Conservation (phyloP, 768 basidiomycete species). For the Galerina marginata region DNA sequence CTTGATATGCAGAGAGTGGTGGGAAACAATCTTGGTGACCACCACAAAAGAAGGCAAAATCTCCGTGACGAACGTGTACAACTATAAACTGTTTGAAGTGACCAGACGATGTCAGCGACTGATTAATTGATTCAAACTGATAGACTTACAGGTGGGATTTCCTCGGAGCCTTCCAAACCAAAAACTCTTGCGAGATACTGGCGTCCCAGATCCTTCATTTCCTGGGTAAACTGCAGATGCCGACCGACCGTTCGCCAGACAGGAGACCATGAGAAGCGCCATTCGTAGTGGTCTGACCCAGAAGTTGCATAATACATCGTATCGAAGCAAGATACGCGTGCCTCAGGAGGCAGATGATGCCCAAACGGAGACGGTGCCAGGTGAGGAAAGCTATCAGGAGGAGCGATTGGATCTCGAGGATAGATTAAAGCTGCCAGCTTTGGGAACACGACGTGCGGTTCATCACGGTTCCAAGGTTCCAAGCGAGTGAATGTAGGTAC, state of each 20-base stretch:
- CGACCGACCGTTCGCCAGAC: conserved; percentile 47
- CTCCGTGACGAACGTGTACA: conserved; percentile 51
- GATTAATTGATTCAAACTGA: neutral
- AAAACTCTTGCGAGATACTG: conserved; percentile 40
- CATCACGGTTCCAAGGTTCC: conserved; percentile 21
- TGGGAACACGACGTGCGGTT: conserved; percentile 33
- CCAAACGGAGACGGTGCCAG: conserved; percentile 31
- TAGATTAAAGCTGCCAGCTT: conserved; percentile 36
- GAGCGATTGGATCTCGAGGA: conserved; percentile 25
- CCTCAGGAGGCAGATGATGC: conserved; percentile 31
- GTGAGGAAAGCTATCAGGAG: conserved; percentile 25
- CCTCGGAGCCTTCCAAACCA: conserved; percentile 19
- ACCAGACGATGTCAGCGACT: neutral
- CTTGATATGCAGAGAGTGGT: conserved; percentile 39
- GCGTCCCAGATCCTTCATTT: conserved; percentile 34
- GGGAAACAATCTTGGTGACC: conserved; percentile 39
- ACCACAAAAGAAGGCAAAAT: conserved; percentile 41
- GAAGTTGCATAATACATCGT: conserved; percentile 37
- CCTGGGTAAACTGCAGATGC: conserved; percentile 40
- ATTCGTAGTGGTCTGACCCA: conserved; percentile 35
- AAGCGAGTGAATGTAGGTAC: conserved; percentile 30
- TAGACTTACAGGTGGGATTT: conserved; percentile 40
- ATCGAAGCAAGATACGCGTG: conserved; percentile 40
- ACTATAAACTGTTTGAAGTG: conserved; percentile 24
- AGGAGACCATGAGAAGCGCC: conserved; percentile 44